Conservation (phyloP, 305 asterid genomes). For the Fraxinus platypoda region DNA sequence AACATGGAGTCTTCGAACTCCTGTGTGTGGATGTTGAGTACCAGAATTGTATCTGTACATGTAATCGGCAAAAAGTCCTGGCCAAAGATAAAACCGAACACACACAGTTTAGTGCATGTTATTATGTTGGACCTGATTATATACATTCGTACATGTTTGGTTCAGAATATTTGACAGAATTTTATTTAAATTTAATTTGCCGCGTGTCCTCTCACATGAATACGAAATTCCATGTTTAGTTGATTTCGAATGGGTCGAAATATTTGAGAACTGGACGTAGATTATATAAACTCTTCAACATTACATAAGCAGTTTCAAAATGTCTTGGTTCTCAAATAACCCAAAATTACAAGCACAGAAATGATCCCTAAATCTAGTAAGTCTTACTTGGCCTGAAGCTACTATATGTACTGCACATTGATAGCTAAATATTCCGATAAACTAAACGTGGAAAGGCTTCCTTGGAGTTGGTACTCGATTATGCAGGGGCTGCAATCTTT, state of each 20-base stretch:
- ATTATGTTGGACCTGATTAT: too few relatives aligned
- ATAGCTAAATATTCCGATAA: neutral
- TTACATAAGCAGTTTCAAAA: neutral
- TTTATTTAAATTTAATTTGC: neutral
- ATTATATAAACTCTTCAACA: neutral
- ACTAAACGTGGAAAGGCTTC: constrained; percentile 62
- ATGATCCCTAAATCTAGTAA: neutral
- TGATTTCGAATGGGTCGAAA: neutral
- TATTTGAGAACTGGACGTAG: neutral
- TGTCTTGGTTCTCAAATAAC: neutral
- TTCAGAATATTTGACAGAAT: neutral
- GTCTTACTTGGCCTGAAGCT: neutral
- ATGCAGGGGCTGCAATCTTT: constrained; percentile 82
- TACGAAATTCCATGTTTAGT: neutral
- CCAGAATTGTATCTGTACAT: neutral
- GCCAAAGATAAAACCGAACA: neutral
- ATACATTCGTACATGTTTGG: neutral
- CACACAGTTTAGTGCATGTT: too few relatives aligned
- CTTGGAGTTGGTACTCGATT: constrained; percentile 87
- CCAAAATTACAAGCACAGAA: neutral
- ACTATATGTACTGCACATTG: neutral
- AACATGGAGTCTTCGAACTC: neutral
- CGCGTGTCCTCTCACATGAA: neutral
- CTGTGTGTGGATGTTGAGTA: neutral
- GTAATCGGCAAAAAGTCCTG: neutral